Conservation (phyloP, 208 protist genomes). For the Acanthamoeba castellanii region DNA sequence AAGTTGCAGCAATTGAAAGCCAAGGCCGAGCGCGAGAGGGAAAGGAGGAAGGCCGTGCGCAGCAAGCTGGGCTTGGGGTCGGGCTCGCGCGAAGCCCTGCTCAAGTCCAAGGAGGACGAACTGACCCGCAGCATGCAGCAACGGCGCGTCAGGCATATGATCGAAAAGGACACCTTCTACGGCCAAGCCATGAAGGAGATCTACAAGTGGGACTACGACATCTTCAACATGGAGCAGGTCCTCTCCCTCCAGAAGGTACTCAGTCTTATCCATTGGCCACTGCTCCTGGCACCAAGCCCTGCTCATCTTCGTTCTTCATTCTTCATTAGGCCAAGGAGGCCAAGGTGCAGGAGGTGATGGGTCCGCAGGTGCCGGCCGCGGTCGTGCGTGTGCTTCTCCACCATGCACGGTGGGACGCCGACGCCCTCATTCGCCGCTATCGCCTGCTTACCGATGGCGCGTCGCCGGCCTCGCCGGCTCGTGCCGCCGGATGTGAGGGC, state of each 20-base stretch:
- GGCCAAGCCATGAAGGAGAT: neutral
- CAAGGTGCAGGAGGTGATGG: neutral
- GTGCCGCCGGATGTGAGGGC: neutral
- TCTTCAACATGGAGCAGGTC: constrained; percentile 23
- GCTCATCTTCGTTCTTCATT: neutral
- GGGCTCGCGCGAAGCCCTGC: neutral
- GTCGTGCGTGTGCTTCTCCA: constrained; percentile 1
- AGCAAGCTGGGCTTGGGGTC: neutral
- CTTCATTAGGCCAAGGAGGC: neutral
- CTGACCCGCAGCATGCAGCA: constrained; percentile 8
- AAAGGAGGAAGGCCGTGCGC: neutral
- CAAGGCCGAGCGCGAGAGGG: neutral
- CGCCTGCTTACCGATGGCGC: neutral
- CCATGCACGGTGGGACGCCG: neutral
- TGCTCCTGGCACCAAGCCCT: no score
- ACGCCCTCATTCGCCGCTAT: neutral
- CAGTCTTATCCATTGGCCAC: neutral
- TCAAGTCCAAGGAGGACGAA: constrained; percentile 43
- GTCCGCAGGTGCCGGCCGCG: neutral
- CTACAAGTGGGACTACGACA: constrained; percentile 9
- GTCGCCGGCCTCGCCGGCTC: neutral
- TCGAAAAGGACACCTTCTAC: constrained; percentile 9
- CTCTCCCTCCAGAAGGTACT: neutral
- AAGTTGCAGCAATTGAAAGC: neutral
- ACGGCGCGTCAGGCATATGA: neutral